A percentile compares a stretch with the other conserved stretches of the same genome.
These are phyloP conservation scores for Serendipita vermifera DNA, from an alignment of 768 basidiomycete genomes.

Conservation along the genomic window DNA sequence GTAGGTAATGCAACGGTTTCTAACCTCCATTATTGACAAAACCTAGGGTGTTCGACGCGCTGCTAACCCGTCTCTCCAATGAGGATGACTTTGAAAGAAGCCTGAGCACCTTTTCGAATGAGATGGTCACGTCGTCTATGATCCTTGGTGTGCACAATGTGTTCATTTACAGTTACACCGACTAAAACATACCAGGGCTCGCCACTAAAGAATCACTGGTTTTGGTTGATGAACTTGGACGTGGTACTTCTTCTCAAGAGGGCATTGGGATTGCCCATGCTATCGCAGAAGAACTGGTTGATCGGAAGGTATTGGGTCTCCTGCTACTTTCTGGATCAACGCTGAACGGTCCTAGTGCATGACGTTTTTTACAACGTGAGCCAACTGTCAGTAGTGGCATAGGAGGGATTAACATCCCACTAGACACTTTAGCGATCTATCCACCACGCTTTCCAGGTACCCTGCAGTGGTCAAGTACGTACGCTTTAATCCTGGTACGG, in stretches of 20 bases:
- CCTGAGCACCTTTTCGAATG: conserved; percentile 87
- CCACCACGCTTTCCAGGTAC: conserved; percentile 57
- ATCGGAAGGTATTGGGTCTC: conserved; percentile 41
- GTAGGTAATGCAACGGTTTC: conserved; percentile 24
- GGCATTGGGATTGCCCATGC: conserved; percentile 75
- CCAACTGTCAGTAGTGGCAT: not conserved
- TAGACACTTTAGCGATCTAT: conserved; percentile 73
- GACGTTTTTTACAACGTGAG: conserved; percentile 83
- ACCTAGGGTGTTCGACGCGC: conserved; percentile 72
- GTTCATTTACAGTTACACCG: not conserved
- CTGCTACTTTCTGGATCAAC: not conserved
- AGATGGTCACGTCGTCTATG: conserved; percentile 89
- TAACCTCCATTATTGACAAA: not conserved
- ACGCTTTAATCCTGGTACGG: not conserved
- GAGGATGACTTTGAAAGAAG: conserved; percentile 86
- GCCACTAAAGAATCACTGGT: conserved; percentile 60
- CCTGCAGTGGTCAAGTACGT: conserved; percentile 72
- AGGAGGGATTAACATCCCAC: conserved; percentile 11
- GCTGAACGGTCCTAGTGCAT: conserved; percentile 40
- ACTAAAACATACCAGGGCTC: conserved; percentile 36
- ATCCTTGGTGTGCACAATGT: conserved; percentile 48
- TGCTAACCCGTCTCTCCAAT: conserved; percentile 81
- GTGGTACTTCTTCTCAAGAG: conserved; percentile 78
- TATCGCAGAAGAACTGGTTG: conserved; percentile 65
- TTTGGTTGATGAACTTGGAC: conserved; percentile 83